Percentiles rank a stretch among this genome's conserved stretches.
phyloP scores from a whole-genome alignment of 352 stramenopile species.

The Phytopythium cucurbitacearum region DNA sequence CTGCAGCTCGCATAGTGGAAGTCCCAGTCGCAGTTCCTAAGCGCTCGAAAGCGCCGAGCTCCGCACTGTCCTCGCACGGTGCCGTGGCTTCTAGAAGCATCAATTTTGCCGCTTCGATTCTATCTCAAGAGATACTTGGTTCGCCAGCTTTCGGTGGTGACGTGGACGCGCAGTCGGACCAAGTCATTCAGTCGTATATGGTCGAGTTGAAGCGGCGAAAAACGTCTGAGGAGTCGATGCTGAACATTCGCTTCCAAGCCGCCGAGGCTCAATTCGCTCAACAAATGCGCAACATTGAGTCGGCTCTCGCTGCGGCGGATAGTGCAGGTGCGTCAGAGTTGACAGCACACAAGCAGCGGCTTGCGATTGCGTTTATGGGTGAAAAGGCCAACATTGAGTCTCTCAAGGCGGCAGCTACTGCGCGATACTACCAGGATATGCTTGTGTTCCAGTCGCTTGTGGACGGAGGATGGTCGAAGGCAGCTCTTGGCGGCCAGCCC shows the following conservation, averaged over 20 bases:
- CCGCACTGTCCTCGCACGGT: no score
- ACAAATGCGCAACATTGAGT: conserved; percentile 21
- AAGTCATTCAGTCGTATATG: conserved; percentile 20
- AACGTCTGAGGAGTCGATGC: conserved; percentile 43
- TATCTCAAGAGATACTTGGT: no score
- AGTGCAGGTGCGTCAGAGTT: conserved; percentile 10
- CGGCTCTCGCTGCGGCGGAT: conserved; percentile 6
- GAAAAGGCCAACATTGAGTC: conserved; percentile 56
- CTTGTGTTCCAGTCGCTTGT: conserved; percentile 43
- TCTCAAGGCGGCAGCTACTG: conserved; percentile 40
- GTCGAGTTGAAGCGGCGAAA: conserved; percentile 43
- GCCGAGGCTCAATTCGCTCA: conserved; percentile 32
- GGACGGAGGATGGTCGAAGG: neutral
- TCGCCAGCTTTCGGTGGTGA: no score
- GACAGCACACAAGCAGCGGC: conserved; percentile 21
- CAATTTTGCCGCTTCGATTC: no score
- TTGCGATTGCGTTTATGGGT: conserved; percentile 37
- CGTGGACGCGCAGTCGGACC: neutral
- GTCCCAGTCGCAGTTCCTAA: no score
- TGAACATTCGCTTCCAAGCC: conserved; percentile 37
- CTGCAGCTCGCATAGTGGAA: no score
- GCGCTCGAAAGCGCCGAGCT: no score
- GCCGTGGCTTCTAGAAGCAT: no score
- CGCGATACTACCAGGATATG: conserved; percentile 64
- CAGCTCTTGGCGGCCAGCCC: neutral